Base-by-base conservation (phyloP, 202 grass and related monocot species). In the Carex arenaria region DNA sequence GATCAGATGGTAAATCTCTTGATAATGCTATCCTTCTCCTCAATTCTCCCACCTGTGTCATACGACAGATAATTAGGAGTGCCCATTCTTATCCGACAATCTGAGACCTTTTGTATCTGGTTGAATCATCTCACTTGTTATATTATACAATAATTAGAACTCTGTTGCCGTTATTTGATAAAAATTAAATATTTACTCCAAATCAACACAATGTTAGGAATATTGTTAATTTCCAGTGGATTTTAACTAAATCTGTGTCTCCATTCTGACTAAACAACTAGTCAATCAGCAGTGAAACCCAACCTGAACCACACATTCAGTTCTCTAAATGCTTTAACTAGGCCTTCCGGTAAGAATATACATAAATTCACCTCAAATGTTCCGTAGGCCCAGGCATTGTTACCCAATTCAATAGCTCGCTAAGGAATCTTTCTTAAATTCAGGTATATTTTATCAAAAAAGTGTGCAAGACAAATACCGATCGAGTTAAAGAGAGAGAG, bases 1-100 rank as follows among this genome's bases (percentile, higher is more conserved):
- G 80, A 57, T 82, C 80, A 67, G 80, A 68, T 7, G 80, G 64
- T 53, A 82, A 54, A 70, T 82, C 65, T 57, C 80, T 82, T 34
- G 19, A 32, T 54, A 47, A 69, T 19, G 63, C 80, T 54, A 82
- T 82, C 65, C 80, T 65, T 70, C 47, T 82, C 64, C 47, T 56
- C 64, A 82, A 67, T 70, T 82, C 80, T 69, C 80, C 80, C 12
- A 82, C 80, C 80, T 82, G 47, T 19, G 15, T 69, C 32, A 54
- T 17, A 82, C 54, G 23, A 53, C 14, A 82, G 34, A 52, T 47
- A 34, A 82, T 54, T 30, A 53, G 54, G 47, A 54, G 13, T 75
- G 47, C 5, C n/a, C 11, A 7, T 28, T 74, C 71, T 31, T 23
- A 15, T 49, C 45, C 8, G 18, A 71, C 8, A n/a, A 34, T 28